Evolutionary conservation across 2,329 filamentous ascomycete species (phyloP), one percentile per base, ranked within the genome.

Genomic region (Phaeosphaeriaceae sp.): DNA sequence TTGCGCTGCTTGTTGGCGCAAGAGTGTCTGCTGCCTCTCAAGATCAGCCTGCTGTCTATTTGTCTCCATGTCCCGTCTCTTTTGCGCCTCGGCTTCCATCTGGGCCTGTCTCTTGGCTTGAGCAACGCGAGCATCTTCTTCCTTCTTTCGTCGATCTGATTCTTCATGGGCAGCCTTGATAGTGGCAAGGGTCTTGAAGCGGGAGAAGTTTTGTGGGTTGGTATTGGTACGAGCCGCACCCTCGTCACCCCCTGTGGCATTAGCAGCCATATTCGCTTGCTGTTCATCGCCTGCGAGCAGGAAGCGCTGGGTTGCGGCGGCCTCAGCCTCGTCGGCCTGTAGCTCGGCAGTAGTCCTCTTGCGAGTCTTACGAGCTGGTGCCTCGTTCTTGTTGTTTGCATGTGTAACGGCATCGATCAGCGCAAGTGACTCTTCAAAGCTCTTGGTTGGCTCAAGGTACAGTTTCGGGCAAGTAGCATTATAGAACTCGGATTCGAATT

Each of bases 301-400:
- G 60, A 91, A 95, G 38, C 91, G 85, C 74, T 99, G 92, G 57
- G 91, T 87, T 50, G 92, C 90, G 17, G 92, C 93, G 0, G 92
- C 91, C 51, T 91, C 82, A 1, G 94, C 93, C 75, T 99, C 92
- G 67, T 99, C 94, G 6, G 93, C 93, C 7, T 91, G 94, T 78
- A 97, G 85, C 70, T 99, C 93, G 7, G 94, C 94, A 15, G 95
- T 87, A 0, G 94, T 99, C 54, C 93, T 86, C 80, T 99, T 97
- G 48, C 94, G 83, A 6, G 87, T 87, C 79, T 96, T 97, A 3
- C 92, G 92, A 52, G 88, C 83, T 0, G 94, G 93, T 8, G 91
- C 87, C 35, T 85, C 79, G 41, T 88, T 84, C 23, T 85, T 83
- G 71, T 97, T 90, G 47, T 91, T 85, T 6, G 92, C 88, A 70